A percentile compares a stretch with the other conserved stretches of the same genome.
Conservation (phyloP, 2,329 filamentous ascomycete genomes). For the Fusarium solani-melongenae region DNA sequence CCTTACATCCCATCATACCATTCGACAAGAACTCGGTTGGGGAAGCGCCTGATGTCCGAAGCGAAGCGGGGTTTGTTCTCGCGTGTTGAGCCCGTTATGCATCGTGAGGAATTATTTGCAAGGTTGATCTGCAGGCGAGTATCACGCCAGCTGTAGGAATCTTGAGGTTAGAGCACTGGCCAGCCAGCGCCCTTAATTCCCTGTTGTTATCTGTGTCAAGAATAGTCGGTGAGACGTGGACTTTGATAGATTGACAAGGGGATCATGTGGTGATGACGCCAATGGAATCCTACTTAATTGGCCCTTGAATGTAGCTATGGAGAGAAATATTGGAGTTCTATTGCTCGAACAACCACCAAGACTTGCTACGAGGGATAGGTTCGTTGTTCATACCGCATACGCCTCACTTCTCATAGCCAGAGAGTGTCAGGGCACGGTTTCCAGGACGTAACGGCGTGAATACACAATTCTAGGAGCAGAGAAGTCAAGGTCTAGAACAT, state of each 20-base stretch:
- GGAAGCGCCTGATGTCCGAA: not conserved
- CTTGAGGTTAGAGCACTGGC: not conserved
- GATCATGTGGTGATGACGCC: not conserved
- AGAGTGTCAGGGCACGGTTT: not conserved
- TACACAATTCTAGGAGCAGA: not conserved
- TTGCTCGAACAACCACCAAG: not conserved
- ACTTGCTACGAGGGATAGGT: not conserved
- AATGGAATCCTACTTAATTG: no score
- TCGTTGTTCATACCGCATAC: not conserved
- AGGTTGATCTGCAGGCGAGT: not conserved
- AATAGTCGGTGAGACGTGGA: not conserved
- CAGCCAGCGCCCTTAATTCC: not conserved
- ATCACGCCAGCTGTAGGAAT: not conserved
- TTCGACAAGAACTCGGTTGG: not conserved
- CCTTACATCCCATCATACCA: not conserved
- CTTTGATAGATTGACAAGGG: not conserved
- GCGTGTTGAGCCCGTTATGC: not conserved
- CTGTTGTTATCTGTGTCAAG: not conserved
- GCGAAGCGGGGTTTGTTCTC: not conserved
- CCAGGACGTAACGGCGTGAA: not conserved
- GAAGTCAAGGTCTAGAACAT: not conserved
- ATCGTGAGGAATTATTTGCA: not conserved
- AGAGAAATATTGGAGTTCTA: not conserved
- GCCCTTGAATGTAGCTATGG: not conserved
- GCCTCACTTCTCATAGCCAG: not conserved